A percentile compares a stretch with the other conserved stretches of the same genome.
phyloP scores from a whole-genome alignment of 495 filamentous ascomycete species.

The Aspergillus wentii region DNA sequence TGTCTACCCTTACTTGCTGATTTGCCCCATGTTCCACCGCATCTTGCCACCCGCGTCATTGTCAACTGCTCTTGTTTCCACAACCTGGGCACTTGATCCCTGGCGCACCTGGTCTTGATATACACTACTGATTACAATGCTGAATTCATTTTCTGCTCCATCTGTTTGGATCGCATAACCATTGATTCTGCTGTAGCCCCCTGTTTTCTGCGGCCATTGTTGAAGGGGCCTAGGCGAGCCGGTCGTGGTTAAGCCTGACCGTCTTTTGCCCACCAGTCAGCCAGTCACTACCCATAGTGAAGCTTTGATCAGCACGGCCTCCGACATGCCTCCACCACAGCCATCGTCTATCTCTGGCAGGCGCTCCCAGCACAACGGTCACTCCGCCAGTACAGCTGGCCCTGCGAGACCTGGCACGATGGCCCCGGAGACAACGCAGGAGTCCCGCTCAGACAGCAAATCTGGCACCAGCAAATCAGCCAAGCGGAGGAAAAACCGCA shows the following conservation, averaged over 20 bases:
- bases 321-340: constrained; percentile 13
- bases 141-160: constrained; percentile 4
- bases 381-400: constrained; percentile 2
- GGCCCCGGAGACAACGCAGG: constrained; percentile 14
- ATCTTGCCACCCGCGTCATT: constrained; percentile 10
- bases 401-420: constrained; percentile 4
- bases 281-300: too few relatives aligned
- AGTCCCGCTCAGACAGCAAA: constrained; percentile 19
- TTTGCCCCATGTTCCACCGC: constrained; percentile 13
- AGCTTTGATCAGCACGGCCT: too few relatives aligned
- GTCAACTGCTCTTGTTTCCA: constrained; percentile 1
- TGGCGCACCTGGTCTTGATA: too few relatives aligned
- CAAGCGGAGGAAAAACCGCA: constrained; percentile 36
- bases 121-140: too few relatives aligned
- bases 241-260: too few relatives aligned
- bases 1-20: constrained; percentile 1
- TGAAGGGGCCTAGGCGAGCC: too few relatives aligned
- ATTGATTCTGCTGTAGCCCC: constrained; percentile 5
- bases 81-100: too few relatives aligned
- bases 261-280: too few relatives aligned
- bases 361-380: constrained; percentile 6
- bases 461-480: constrained; percentile 18
- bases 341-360: constrained; percentile 3
- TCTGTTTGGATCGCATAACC: constrained; percentile 5
- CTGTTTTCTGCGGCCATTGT: too few relatives aligned